Evolutionary conservation across 345 rosid species (phyloP), one percentile per base, ranked within the genome.

Genomic region (Rhodamnia rubescens): DNA sequence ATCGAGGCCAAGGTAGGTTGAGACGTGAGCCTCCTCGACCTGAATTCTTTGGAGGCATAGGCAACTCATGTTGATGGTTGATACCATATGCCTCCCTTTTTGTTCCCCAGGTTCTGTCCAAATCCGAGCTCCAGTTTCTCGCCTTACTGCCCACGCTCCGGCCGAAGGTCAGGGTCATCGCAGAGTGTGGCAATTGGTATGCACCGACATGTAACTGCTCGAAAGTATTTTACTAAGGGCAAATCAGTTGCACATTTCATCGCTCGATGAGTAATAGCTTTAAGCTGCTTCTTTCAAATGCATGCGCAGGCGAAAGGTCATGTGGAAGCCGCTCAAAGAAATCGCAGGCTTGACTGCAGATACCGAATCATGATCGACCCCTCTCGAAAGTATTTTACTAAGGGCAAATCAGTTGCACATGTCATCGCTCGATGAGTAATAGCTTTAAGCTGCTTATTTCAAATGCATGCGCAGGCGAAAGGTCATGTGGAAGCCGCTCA

Each of bases 181-280:
- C 98, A 24, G 98, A 95, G 74, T 93, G 98, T 88, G 98, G 98
- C 85, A 97, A 93, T 88, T 95, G 98, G 99, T 95, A 91, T 83
- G 53, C 40, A 53, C 40, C 56, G 4, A 49, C 55, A 12, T 20
- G 52, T 22, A 26, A 32, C 40, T 15, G 42, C 27, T 56, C 15
- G 3, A 24, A 44, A 81, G 53, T 47, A 81, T 7, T 47, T 42
- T 6, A 9, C 11, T 4, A 69, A 29, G 83, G 53, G 85, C 21
- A 44, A 64, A 16, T 64, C 78, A 18, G 64, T 12, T 22, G 49
- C 56, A 15, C 36, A 27, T 44, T 21, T 14, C 16, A 26, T 47
- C 11, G 14, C 11, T 49, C 47, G 56, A 24, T 50, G 29, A 75
- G 22, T 9, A 44, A 50, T 40, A 27, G 15, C 53, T 54, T 40